These are phyloP conservation scores for Marchantia polymorpha DNA, from an alignment of 225 moss, liverwort and hornwort genomes.

Conservation along the genomic window DNA sequence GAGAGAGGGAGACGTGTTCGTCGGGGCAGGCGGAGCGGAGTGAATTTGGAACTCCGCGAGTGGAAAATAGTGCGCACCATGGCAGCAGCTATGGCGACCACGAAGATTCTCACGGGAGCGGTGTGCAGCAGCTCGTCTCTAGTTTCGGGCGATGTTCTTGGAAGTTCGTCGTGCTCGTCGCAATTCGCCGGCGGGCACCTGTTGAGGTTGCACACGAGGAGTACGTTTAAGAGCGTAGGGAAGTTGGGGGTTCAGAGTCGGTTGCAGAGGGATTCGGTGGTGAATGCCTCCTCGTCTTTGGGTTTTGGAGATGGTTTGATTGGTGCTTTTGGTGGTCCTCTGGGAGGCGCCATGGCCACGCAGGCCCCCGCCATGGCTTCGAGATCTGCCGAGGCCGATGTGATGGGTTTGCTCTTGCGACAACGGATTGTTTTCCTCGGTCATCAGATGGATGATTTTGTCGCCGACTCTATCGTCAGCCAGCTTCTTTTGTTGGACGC, in stretches of 20 bases:
- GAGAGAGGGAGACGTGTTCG: background rate
- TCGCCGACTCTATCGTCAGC: constrained; percentile 88
- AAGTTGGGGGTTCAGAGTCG: constrained; percentile 1
- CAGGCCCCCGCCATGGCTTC: constrained; percentile 56
- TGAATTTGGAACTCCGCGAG: background rate
- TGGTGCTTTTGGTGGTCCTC: constrained; percentile 16
- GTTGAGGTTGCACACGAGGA: background rate
- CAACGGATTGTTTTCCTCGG: constrained; percentile 95
- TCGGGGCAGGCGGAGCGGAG: background rate
- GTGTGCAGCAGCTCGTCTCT: background rate
- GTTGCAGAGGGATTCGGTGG: background rate
- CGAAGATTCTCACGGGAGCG: constrained; percentile 6
- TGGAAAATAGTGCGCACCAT: background rate
- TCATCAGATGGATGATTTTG: constrained; percentile 96
- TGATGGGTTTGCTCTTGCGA: constrained; percentile 81
- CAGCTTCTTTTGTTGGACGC: constrained; percentile 94
- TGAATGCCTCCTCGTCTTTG: constrained; percentile 6
- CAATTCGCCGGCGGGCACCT: constrained; percentile 1
- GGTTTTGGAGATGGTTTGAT: constrained; percentile 9
- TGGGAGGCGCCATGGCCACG: constrained; percentile 50
- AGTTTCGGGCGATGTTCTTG: background rate
- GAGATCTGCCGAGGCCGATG: constrained; percentile 86
- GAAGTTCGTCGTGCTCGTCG: background rate
- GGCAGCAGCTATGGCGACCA: constrained; percentile 24
- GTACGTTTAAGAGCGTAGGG: background rate